Percentiles rank a stretch among this genome's conserved stretches.
These are phyloP conservation scores for Ceratocystis colombiana DNA, from an alignment of 2,329 filamentous ascomycete species.

Conservation along the genomic window DNA sequence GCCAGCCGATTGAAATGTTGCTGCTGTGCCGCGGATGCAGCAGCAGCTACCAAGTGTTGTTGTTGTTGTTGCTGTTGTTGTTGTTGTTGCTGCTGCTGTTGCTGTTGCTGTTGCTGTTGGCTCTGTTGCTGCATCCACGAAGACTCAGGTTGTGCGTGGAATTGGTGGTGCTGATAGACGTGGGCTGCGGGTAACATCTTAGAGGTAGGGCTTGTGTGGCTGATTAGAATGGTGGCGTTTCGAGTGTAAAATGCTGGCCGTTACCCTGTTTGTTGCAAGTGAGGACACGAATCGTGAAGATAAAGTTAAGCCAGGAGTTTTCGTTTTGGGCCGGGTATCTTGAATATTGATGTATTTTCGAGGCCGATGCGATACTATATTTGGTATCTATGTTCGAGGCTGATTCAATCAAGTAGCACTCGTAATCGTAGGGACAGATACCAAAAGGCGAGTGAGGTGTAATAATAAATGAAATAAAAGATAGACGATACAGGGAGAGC, in stretches of 20 bases:
- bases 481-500: not conserved
- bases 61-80: conserved; percentile 45
- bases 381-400: not conserved
- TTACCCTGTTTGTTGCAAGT: not conserved
- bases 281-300: not conserved
- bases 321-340: not conserved
- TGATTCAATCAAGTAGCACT: not conserved
- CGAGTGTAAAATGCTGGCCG: not conserved
- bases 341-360: not conserved
- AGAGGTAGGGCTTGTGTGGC: conserved; percentile 14
- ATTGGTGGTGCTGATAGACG: conserved; percentile 59
- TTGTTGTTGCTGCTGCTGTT: conserved; percentile 48
- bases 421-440: conserved; percentile 4
- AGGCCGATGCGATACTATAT: not conserved
- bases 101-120: conserved; percentile 54
- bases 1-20: conserved; percentile 65
- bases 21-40: conserved; percentile 44
- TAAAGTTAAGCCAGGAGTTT: not conserved
- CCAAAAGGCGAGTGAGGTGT: not conserved
- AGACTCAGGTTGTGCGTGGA: conserved; percentile 49
- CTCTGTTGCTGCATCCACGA: conserved; percentile 55
- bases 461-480: not conserved
- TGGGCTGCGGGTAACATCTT: conserved; percentile 55
- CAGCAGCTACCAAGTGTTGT: conserved; percentile 45
- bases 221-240: not conserved